Evolutionary conservation across 1,139 yeast genomes (phyloP).

Genomic region (Geotrichum candidum): DNA sequence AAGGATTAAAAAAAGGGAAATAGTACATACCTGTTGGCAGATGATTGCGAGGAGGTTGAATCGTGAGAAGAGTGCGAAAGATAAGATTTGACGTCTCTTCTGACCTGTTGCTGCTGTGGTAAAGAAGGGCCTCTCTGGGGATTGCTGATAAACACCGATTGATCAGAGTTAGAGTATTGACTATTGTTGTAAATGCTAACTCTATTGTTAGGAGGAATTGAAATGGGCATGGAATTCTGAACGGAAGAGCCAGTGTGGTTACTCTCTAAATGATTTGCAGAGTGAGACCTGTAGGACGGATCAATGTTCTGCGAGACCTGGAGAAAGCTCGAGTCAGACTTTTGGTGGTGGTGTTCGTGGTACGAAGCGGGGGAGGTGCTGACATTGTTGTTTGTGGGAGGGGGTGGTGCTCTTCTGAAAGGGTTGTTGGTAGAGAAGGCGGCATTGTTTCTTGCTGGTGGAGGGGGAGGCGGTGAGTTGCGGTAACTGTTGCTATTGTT

Average conservation of each 20-base stretch:
- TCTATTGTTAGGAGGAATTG: neutral
- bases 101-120: neutral
- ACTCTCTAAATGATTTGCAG: conserved; percentile 3
- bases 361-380: neutral
- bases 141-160: conserved; percentile 6
- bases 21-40: conserved; percentile 5
- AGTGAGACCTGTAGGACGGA: conserved; percentile 9
- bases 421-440: conserved; percentile 18
- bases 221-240: neutral
- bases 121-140: neutral
- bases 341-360: neutral
- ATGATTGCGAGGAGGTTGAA: conserved; percentile 3
- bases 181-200: conserved; percentile 4
- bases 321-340: neutral
- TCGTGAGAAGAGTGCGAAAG: conserved; percentile 4
- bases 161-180: conserved; percentile 13
- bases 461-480: neutral
- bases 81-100: neutral
- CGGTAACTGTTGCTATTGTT: neutral
- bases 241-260: neutral
- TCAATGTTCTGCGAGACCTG: neutral
- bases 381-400: neutral
- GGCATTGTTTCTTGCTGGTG: neutral
- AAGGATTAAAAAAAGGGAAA: too few relatives aligned
- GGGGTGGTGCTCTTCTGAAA: conserved; percentile 14